phyloP scores from a whole-genome alignment of 306 rosid species.

The Medicago lupulina region DNA sequence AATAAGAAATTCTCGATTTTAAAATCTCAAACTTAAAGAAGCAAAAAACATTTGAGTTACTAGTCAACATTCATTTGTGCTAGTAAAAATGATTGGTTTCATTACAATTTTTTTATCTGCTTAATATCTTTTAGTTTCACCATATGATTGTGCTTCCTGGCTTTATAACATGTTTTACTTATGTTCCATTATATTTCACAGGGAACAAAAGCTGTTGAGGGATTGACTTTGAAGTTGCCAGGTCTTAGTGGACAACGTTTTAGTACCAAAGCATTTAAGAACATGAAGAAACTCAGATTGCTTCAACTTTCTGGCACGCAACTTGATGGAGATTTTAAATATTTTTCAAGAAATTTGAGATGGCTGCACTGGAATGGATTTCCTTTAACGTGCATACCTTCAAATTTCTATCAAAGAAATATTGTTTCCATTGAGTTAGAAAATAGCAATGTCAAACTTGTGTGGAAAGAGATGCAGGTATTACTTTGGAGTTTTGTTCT shows the following conservation, averaged over 20 bases:
- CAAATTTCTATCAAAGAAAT: slow-evolving; percentile 9
- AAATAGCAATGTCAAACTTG: background rate
- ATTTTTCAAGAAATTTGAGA: too few species aligned
- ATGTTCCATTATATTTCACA: background rate
- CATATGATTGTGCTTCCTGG: too few species aligned
- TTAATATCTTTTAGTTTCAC: too few species aligned
- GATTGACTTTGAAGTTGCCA: slow-evolving; percentile 39
- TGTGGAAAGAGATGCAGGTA: slow-evolving; percentile 42
- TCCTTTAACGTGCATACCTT: slow-evolving; percentile 22
- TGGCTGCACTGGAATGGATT: slow-evolving; percentile 35
- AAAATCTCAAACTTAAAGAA: background rate
- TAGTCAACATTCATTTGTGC: background rate
- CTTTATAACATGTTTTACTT: background rate
- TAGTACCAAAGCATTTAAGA: slow-evolving; percentile 9
- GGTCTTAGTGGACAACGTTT: background rate
- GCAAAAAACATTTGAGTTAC: background rate
- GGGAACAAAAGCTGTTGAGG: slow-evolving; percentile 41
- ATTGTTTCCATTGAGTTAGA: slow-evolving; percentile 34
- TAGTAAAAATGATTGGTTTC: slow-evolving; percentile 12
- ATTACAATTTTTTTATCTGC: background rate
- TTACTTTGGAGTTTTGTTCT: too few species aligned
- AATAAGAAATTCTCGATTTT: background rate
- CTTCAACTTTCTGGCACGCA: slow-evolving; percentile 30
- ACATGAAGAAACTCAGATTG: slow-evolving; percentile 40
- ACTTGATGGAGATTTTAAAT: slow-evolving; percentile 42